Evolutionary conservation across 192 early-diverging fungal species (phyloP).

Genomic region (Diversispora epigaea): DNA sequence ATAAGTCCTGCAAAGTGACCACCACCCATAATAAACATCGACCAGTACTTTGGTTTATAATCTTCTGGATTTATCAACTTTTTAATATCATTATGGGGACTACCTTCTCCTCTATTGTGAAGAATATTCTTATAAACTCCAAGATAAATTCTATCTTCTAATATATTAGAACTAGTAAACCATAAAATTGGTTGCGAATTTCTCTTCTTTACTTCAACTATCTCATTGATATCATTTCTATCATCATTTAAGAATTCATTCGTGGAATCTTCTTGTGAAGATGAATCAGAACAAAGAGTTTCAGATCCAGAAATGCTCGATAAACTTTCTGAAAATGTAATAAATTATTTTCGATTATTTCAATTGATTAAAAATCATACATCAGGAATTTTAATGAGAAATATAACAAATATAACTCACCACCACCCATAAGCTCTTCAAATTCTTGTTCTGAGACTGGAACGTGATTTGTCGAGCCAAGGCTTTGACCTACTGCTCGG

Average conservation of each 20-base stretch:
- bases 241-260: constrained; percentile 22
- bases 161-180: constrained; percentile 33
- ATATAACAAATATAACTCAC: no score
- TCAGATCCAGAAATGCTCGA: constrained; percentile 39
- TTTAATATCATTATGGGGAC: neutral
- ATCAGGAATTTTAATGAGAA: neutral
- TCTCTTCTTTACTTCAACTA: constrained; percentile 7
- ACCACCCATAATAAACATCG: constrained; percentile 75
- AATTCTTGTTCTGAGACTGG: constrained; percentile 51
- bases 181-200: constrained; percentile 9
- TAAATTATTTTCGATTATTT: neutral
- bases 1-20: constrained; percentile 92
- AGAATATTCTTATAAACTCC: constrained; percentile 17
- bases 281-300: constrained; percentile 1
- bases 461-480: constrained; percentile 1
- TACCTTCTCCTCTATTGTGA: neutral
- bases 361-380: neutral
- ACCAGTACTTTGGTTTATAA: constrained; percentile 59
- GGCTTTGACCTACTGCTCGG: constrained; percentile 34
- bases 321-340: neutral
- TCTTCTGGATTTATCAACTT: neutral
- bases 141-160: constrained; percentile 35
- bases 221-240: constrained; percentile 30
- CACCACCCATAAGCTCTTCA: constrained; percentile 53
- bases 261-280: neutral